Percentiles rank a stretch among this genome's conserved stretches.
phyloP scores from a whole-genome alignment of 495 filamentous ascomycete species.

The Trichoderma gamsii region DNA sequence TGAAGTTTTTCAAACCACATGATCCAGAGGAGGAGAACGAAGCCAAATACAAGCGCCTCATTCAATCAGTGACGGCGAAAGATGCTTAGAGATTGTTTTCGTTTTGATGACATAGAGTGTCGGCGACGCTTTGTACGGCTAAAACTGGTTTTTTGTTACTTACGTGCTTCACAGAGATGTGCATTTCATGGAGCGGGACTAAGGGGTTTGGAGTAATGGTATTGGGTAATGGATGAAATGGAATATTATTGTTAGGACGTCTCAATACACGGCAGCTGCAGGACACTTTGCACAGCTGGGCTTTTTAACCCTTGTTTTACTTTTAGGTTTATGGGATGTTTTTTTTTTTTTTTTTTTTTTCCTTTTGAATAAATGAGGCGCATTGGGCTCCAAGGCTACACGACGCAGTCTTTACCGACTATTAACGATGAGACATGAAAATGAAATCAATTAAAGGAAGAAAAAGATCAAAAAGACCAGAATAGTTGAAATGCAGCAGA shows the following conservation, averaged over 20 bases:
- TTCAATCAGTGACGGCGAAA: constrained; percentile 10
- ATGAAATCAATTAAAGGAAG: not conserved
- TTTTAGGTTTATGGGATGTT: too few species aligned
- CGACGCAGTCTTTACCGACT: not conserved
- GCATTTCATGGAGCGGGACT: constrained; percentile 6
- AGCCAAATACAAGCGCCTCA: constrained; percentile 14
- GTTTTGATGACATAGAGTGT: not conserved
- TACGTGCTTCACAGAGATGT: not conserved
- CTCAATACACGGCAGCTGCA: not conserved
- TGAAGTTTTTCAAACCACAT: not conserved
- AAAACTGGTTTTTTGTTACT: not conserved
- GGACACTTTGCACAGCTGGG: not conserved
- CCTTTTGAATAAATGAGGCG: not conserved
- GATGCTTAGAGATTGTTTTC: not conserved
- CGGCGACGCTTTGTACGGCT: not conserved
- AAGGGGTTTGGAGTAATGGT: constrained; percentile 11
- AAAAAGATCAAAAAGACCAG: not conserved
- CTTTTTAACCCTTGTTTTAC: not conserved
- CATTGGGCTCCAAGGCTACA: not conserved
- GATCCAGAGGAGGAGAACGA: constrained; percentile 13
- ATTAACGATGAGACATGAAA: not conserved
- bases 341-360: not conserved
- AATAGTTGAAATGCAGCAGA: not conserved
- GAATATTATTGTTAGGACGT: not conserved
- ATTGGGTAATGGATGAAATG: not conserved